Percentiles rank a stretch among this genome's conserved stretches.
phyloP scores from a whole-genome alignment of 345 rosid genomes.

The Brassica rapa region DNA sequence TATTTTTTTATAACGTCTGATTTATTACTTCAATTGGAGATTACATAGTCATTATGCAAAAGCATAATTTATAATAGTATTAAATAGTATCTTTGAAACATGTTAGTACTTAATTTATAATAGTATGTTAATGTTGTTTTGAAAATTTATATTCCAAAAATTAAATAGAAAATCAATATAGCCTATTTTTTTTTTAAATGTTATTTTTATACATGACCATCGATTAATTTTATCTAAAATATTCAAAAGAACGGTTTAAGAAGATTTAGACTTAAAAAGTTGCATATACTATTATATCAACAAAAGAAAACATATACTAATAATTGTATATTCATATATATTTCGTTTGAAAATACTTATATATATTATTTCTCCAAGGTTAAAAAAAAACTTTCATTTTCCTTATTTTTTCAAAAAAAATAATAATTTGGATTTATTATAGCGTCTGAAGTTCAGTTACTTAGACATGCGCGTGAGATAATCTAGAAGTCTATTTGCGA shows the following conservation, averaged over 20 bases:
- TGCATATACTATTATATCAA: neutral
- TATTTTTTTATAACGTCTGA: too few relatives aligned
- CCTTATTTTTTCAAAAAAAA: neutral
- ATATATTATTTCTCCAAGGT: neutral
- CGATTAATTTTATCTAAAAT: neutral
- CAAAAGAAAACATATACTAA: neutral
- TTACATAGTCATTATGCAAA: too few relatives aligned
- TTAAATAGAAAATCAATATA: neutral
- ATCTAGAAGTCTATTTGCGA: neutral
- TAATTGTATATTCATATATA: neutral
- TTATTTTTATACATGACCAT: neutral
- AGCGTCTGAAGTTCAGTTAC: constrained; percentile 20
- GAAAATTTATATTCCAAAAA: neutral
- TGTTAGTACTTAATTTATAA: neutral
- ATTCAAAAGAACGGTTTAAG: neutral
- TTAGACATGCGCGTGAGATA: constrained; percentile 18
- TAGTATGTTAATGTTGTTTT: neutral
- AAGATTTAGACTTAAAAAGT: neutral
- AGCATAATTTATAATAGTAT: too few relatives aligned
- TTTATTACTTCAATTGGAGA: too few relatives aligned
- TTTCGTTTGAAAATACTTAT: neutral
- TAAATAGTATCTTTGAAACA: neutral
- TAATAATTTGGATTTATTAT: neutral
- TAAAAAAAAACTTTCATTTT: neutral
- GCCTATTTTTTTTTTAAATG: neutral